Conservation (phyloP, 345 rosid genomes). For the Hibiscus tridactylites region DNA sequence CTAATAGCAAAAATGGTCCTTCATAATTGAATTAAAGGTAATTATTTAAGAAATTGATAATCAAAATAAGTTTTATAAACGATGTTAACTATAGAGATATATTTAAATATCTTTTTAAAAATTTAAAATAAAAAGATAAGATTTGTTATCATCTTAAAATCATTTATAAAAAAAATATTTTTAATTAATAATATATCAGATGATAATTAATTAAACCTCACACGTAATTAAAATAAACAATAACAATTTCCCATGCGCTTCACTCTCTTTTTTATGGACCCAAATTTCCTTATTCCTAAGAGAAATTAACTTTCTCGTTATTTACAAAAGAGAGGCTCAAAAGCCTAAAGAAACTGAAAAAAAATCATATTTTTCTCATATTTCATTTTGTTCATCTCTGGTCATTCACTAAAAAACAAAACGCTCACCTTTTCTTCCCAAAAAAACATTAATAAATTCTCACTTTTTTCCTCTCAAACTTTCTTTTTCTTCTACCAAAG, state of each 20-base stretch:
- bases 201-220: neutral
- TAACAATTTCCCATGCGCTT: neutral
- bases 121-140: too few species aligned
- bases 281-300: neutral
- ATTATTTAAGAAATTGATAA: too few species aligned
- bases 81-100: too few species aligned
- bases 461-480: neutral
- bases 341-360: too few species aligned
- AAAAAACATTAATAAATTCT: neutral
- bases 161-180: too few species aligned
- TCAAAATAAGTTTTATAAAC: too few species aligned
- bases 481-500: neutral
- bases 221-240: neutral
- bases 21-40: too few species aligned
- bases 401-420: neutral
- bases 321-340: neutral
- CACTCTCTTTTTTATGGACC: neutral
- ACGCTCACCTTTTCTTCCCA: neutral
- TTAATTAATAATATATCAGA: too few species aligned
- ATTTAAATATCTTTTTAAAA: too few species aligned
- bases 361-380: too few species aligned
- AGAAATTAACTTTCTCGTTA: conserved; percentile 18
- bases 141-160: too few species aligned
- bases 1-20: too few species aligned
- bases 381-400: neutral